Evolutionary conservation across 352 stramenopile species (phyloP), one percentile per base, ranked within the genome.

Genomic region (Chrysophaeum taylorii): DNA sequence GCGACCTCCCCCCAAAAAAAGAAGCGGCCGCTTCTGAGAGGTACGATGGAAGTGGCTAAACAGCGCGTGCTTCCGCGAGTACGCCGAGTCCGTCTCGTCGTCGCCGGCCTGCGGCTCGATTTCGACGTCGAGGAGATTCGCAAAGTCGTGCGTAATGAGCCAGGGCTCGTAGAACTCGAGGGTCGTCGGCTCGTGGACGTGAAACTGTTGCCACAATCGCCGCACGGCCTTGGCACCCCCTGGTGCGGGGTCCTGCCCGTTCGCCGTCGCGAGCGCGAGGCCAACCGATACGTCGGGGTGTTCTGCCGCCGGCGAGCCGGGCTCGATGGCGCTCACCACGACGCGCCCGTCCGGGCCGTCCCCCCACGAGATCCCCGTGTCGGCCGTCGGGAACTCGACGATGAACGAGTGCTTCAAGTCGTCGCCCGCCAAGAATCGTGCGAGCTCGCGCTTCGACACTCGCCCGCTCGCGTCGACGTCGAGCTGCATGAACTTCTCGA

Each of bases 111-210:
- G n/a, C n/a, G n/a, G n/a, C n/a, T 66, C 57, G 1, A 66, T 45
- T 25, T 66, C 57, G 2, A 66, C 4, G 36, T 66, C 57, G 21
- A 66, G n/a, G 7, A 14, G 16, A 4, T 45, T 4, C 18, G 57
- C 57, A 23, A 66, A 66, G 4, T 66, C 57, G 36, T 66, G 57
- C 14, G 31, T 35, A 25, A 66, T 66, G 27, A 16, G 7, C 29
- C 41, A 66, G 9, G 57, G 57, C 36, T 66, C 57, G 57, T 66
- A 66, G 57, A 66, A 66, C 57, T 50, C 42, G 33, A 60, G 48
- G 48, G n/a, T 5, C 45, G 23, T 33, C 9, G 45, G n/a, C n/a
- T n/a, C n/a, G n/a, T n/a, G n/a, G n/a, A n/a, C n/a, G n/a, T n/a
- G n/a, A n/a, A 57, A 25, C 12, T 57, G 45, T 5, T 12, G 9